Percentiles rank a stretch among this genome's conserved stretches.
These are phyloP conservation scores for Pichia ethanolica DNA, from an alignment of 805 yeast species.

Conservation along the genomic window DNA sequence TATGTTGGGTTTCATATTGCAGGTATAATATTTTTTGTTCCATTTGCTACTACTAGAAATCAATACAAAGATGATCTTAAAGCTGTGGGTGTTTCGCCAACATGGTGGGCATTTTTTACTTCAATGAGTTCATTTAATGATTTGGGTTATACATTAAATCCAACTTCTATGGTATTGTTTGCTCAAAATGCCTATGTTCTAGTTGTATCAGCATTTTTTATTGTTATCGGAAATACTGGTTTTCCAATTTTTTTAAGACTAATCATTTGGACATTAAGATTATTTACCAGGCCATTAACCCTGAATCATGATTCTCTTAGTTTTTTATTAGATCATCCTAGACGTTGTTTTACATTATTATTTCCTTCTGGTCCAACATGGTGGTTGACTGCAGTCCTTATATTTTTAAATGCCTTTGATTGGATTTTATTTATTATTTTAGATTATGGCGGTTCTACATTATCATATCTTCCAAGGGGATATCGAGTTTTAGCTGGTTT, in stretches of 20 bases:
- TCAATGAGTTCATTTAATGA: slow-evolving; percentile 77
- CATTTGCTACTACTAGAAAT: slow-evolving; percentile 47
- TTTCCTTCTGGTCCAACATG: slow-evolving; percentile 93
- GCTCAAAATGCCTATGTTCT: slow-evolving; percentile 56
- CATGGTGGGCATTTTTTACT: slow-evolving; percentile 94
- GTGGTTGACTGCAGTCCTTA: slow-evolving; percentile 79
- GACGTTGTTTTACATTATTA: slow-evolving; percentile 89
- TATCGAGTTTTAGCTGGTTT: slow-evolving; percentile 73
- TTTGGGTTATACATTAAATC: slow-evolving; percentile 74
- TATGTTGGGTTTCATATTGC: slow-evolving; percentile 71
- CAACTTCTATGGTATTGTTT: slow-evolving; percentile 72
- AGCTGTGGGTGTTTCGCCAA: slow-evolving; percentile 56
- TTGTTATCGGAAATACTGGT: slow-evolving; percentile 91
- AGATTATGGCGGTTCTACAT: slow-evolving; percentile 50
- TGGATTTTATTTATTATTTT: slow-evolving; percentile 71
- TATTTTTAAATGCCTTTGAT: slow-evolving; percentile 69
- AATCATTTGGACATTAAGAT: slow-evolving; percentile 73
- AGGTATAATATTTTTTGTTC: slow-evolving; percentile 44
- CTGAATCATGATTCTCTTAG: slow-evolving; percentile 67
- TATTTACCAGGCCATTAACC: slow-evolving; percentile 58
- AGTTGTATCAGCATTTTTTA: slow-evolving; percentile 56
- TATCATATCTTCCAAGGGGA: slow-evolving; percentile 55
- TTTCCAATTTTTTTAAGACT: slow-evolving; percentile 80
- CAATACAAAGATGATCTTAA: slow-evolving; percentile 39
- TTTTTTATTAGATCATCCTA: slow-evolving; percentile 87